Evolutionary conservation across 2,329 filamentous ascomycete species (phyloP), one percentile per base, ranked within the genome.

Genomic region (Colletotrichum euphorbiae): DNA sequence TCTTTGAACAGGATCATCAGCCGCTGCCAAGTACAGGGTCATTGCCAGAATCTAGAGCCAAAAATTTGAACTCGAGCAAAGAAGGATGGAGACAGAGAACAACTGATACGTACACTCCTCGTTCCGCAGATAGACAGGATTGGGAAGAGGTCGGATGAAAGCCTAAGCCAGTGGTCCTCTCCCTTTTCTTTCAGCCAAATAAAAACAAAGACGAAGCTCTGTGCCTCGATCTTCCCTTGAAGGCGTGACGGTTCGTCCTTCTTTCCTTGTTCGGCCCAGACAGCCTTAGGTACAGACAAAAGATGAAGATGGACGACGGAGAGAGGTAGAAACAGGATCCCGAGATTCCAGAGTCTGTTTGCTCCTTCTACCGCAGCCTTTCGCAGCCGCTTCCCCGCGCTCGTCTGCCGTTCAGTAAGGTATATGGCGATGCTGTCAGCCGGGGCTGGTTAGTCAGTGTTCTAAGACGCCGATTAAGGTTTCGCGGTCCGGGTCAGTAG

Each of bases 161-260:
- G 24, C 51, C 70, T 60, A 64, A 67, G 45, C 55, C 64, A 64
- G 17, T 19, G 38, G 46, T 67, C 67, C 64, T 69, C 62, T 61
- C 67, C 62, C 54, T 66, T 5, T 58, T 56, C 31, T 54, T 33
- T 28, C 38, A 68, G 71, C 54, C 46, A 65, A 69, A 71, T 73
- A 81, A 80, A 80, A 76, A 74, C 78, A 79, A 84, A 87, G 86
- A 89, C 80, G 86, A 87, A 88, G 87, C 87, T 89, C 87, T 89
- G 80, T 89, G 85, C 87, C 87, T 85, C 77, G 76, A 75, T 77
- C 78, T 70, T 63, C 69, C 60, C 24, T 51, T 31, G 52, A 54
- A 36, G 67, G 69, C 60, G 66, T 54, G 50, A 61, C 48, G 55
- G 60, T 58, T 46, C 42, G 43, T 50, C 51, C 33, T 61, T 66